Conservation (phyloP, 306 rosid species). For the Cucumis sativus region Cucumber_9930_V3 NC_026661.2:2847001-2847500, state of each 20-base stretch:
- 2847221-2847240: constrained; percentile 51
- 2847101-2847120: constrained; percentile 42
- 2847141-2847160: constrained; percentile 41
- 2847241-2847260: constrained; percentile 46
- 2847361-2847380: constrained; percentile 48
- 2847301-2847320: constrained; percentile 32
- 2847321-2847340: constrained; percentile 30
- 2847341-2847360: constrained; percentile 33
- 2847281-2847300: constrained; percentile 42
- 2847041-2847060: constrained; percentile 42
- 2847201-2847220: constrained; percentile 30
- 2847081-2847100: constrained; percentile 46
- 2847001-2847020: not conserved
- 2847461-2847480: constrained; percentile 49
- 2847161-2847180: constrained; percentile 47
- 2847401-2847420: constrained; percentile 41
- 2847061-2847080: constrained; percentile 39
- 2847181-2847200: constrained; percentile 45
- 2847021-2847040: not conserved
- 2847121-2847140: constrained; percentile 26
- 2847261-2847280: constrained; percentile 46
- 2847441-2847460: constrained; percentile 35
- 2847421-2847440: constrained; percentile 29
- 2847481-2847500: constrained; percentile 53
- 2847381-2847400: constrained; percentile 41